Conservation (phyloP, 495 filamentous ascomycete species). For the Aspergillus avenaceus region DNA sequence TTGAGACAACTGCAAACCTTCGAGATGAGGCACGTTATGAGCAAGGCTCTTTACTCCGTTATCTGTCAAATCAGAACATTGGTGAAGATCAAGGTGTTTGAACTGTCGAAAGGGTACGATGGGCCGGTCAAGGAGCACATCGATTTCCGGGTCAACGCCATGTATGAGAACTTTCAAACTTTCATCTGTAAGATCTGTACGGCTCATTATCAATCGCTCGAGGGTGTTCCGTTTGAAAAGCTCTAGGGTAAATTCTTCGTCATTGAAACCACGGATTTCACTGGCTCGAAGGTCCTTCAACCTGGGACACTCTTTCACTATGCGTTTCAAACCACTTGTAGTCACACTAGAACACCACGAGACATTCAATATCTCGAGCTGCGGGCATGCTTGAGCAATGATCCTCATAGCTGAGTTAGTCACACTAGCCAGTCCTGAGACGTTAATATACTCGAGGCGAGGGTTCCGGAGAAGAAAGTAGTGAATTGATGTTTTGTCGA, state of each 20-base stretch:
- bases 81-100: constrained; percentile 78
- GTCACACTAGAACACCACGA: constrained; percentile 88
- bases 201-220: constrained; percentile 75
- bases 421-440: constrained; percentile 74
- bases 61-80: constrained; percentile 71
- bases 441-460: constrained; percentile 73
- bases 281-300: constrained; percentile 79
- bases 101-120: constrained; percentile 75
- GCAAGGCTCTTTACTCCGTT: constrained; percentile 62
- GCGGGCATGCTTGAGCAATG: constrained; percentile 77
- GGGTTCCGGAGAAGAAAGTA: constrained; percentile 74
- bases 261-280: constrained; percentile 76
- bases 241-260: constrained; percentile 60
- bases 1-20: constrained; percentile 76
- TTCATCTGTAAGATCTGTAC: constrained; percentile 69
- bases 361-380: constrained; percentile 77
- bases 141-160: constrained; percentile 68
- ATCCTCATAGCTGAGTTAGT: constrained; percentile 85
- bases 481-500: constrained; percentile 76
- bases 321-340: constrained; percentile 69
- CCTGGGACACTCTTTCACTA: constrained; percentile 67
- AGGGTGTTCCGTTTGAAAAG: constrained; percentile 78
- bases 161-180: constrained; percentile 67
- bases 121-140: constrained; percentile 70
- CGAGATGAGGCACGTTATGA: constrained; percentile 70